Conservation (phyloP, 352 stramenopile genomes). For the Peronospora farinosa region DNA sequence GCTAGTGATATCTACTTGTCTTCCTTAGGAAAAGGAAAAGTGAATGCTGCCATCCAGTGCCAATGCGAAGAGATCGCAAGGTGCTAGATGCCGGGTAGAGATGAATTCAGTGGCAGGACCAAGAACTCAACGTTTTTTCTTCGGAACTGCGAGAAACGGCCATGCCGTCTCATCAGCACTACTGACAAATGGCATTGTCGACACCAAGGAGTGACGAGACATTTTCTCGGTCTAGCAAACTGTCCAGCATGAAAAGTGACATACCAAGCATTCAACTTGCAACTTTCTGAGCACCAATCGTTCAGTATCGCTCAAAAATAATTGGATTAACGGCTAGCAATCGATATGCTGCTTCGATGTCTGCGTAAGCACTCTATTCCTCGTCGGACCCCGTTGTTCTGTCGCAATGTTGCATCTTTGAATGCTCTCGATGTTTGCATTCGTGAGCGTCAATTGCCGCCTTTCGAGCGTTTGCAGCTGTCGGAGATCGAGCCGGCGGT, state of each 20-base stretch:
- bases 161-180: not conserved
- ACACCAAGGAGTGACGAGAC: too few relatives aligned
- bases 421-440: slow-evolving; percentile 55
- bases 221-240: not conserved
- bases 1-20: slow-evolving; percentile 13
- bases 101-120: slow-evolving; percentile 21
- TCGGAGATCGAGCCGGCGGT: slow-evolving; percentile 56
- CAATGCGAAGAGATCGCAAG: not conserved
- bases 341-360: slow-evolving; percentile 27
- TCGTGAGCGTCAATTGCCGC: slow-evolving; percentile 51
- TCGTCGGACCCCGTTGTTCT: slow-evolving; percentile 17
- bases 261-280: not conserved
- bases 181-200: not conserved
- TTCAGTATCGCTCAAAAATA: too few relatives aligned
- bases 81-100: too few relatives aligned
- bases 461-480: slow-evolving; percentile 62
- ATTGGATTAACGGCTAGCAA: not conserved
- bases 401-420: slow-evolving; percentile 14
- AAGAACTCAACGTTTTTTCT: slow-evolving; percentile 18
- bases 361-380: slow-evolving; percentile 4
- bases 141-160: slow-evolving; percentile 1
- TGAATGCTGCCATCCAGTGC: slow-evolving; percentile 1
- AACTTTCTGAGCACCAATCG: not conserved
- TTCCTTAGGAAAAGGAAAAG: slow-evolving; percentile 17
- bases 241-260: not conserved